Conservation (phyloP, 2,329 filamentous ascomycete species). For the Fusarium sp. region DNA sequence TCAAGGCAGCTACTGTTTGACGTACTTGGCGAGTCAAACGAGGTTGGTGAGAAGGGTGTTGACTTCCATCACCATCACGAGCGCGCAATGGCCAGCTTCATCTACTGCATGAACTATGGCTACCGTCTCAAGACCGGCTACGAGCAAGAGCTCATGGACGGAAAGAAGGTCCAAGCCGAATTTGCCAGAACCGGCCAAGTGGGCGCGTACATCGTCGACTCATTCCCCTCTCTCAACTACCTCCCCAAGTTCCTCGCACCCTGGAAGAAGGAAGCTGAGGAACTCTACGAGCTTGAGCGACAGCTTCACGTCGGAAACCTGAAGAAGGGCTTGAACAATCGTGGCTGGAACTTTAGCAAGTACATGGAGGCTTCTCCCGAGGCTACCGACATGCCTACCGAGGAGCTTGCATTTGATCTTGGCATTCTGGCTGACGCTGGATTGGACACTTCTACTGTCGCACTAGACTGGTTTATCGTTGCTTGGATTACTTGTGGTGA, state of each 20-base stretch:
- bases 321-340: slow-evolving; percentile 28
- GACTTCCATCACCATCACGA: slow-evolving; percentile 48
- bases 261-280: slow-evolving; percentile 47
- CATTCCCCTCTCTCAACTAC: slow-evolving; percentile 52
- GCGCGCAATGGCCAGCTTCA: slow-evolving; percentile 49
- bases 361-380: slow-evolving; percentile 36
- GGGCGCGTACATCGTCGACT: slow-evolving; percentile 52
- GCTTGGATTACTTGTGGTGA: slow-evolving; percentile 41
- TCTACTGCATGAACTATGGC: slow-evolving; percentile 51
- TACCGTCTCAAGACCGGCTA: slow-evolving; percentile 44
- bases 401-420: slow-evolving; percentile 47
- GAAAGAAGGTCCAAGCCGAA: slow-evolving; percentile 39
- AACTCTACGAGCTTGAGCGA: slow-evolving; percentile 49
- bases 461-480: slow-evolving; percentile 47
- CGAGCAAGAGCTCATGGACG: slow-evolving; percentile 41
- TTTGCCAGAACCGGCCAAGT: slow-evolving; percentile 42
- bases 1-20: slow-evolving; percentile 55
- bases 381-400: slow-evolving; percentile 36
- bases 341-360: slow-evolving; percentile 47
- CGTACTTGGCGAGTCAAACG: slow-evolving; percentile 44
- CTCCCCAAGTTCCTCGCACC: slow-evolving; percentile 50
- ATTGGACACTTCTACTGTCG: slow-evolving; percentile 44
- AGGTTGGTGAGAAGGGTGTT: slow-evolving; percentile 32
- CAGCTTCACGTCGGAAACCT: slow-evolving; percentile 43
- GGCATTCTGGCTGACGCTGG: slow-evolving; percentile 45